Evolutionary conservation across 306 rosid species (phyloP).

Genomic region (Urtica urens): DNA sequence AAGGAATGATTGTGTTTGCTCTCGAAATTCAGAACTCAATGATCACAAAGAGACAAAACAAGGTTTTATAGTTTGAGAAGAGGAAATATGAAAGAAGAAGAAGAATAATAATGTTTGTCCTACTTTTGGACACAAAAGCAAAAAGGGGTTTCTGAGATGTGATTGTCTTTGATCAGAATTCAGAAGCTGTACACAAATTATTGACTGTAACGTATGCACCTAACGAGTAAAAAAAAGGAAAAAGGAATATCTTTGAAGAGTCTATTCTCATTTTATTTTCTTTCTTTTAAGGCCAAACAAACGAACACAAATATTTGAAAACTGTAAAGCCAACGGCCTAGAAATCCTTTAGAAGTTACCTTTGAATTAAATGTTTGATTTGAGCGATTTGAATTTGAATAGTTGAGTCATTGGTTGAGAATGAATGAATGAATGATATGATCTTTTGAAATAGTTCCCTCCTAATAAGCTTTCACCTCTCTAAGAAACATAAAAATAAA

Average conservation of each 20-base stretch:
- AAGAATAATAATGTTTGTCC: conserved; percentile 16
- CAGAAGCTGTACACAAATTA: too few relatives aligned
- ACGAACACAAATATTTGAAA: conserved; percentile 27
- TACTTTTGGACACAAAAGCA: conserved; percentile 35
- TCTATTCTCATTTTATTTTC: background rate
- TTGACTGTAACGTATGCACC: conserved; percentile 24
- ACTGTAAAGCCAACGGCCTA: conserved; percentile 39
- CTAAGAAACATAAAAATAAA: conserved; percentile 22
- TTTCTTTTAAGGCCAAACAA: background rate
- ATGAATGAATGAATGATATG: background rate
- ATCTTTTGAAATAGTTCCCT: conserved; percentile 55
- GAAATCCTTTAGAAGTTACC: conserved; percentile 20
- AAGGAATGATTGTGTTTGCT: conserved; percentile 24
- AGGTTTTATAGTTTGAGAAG: conserved; percentile 1
- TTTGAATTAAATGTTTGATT: conserved; percentile 27
- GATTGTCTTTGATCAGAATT: conserved; percentile 28
- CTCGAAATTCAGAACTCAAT: conserved; percentile 15
- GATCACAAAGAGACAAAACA: conserved; percentile 16
- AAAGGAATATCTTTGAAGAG: conserved; percentile 12
- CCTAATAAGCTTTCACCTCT: conserved; percentile 21
- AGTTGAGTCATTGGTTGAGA: conserved; percentile 11
- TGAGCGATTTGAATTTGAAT: conserved; percentile 42
- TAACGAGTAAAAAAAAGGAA: conserved; percentile 15
- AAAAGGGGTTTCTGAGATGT: conserved; percentile 37
- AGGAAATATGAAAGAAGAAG: conserved; percentile 16